Conservation (phyloP, 2,329 filamentous ascomycete genomes). For the Orbilia brochopaga region DNA sequence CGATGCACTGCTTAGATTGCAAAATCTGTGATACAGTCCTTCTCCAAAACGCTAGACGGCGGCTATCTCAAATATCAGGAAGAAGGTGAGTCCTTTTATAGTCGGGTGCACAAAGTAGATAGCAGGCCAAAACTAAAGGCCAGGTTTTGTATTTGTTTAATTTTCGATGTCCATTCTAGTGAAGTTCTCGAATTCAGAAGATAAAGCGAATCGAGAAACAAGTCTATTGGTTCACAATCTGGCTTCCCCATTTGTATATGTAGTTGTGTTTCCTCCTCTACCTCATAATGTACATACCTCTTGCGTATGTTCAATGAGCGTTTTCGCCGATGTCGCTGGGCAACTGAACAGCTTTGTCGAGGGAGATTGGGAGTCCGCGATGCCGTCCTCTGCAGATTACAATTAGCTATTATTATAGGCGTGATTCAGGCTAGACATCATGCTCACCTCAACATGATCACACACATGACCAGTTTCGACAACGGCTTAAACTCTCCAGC, state of each 20-base stretch:
- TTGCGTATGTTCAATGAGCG: not conserved
- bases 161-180: not conserved
- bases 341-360: constrained; percentile 43
- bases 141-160: not conserved
- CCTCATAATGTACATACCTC: not conserved
- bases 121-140: too few species aligned
- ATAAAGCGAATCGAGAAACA: not conserved
- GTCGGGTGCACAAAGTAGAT: too few species aligned
- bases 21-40: too few species aligned
- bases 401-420: not conserved
- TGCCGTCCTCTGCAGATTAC: constrained; percentile 24
- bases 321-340: constrained; percentile 9
- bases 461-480: constrained; percentile 51
- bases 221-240: constrained; percentile 6
- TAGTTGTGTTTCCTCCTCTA: constrained; percentile 8
- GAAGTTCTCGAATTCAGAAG: not conserved
- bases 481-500: constrained; percentile 51
- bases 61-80: too few species aligned
- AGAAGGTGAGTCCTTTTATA: too few species aligned
- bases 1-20: too few species aligned
- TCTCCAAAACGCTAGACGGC: too few species aligned
- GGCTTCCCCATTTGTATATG: constrained; percentile 4
- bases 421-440: not conserved
- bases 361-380: constrained; percentile 42
- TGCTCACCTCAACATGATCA: constrained; percentile 52